Conservation (phyloP, 192 early-diverging fungal genomes). For the Piromyces sp. region DNA sequence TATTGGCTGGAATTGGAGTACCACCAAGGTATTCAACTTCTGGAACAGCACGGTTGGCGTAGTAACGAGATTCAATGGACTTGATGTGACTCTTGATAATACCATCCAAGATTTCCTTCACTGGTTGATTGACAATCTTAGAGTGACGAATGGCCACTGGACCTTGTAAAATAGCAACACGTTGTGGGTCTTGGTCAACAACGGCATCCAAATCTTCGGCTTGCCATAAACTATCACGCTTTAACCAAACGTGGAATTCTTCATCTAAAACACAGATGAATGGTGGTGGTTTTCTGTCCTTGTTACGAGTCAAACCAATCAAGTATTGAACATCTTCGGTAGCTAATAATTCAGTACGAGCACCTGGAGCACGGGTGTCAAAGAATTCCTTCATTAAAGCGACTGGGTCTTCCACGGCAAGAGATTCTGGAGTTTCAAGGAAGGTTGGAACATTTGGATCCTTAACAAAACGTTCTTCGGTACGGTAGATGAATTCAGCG, state of each 20-base stretch:
- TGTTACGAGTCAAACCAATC: constrained; percentile 48
- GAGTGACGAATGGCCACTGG: constrained; percentile 63
- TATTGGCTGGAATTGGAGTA: constrained; percentile 9
- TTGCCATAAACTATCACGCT: constrained; percentile 81
- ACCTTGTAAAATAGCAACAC: constrained; percentile 77
- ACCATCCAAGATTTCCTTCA: constrained; percentile 69
- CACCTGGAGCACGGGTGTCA: constrained; percentile 43
- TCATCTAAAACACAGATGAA: constrained; percentile 79
- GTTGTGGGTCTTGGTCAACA: constrained; percentile 62
- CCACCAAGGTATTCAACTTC: constrained; percentile 54
- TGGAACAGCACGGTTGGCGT: constrained; percentile 48
- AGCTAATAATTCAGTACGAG: constrained; percentile 52
- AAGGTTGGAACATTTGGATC: constrained; percentile 6
- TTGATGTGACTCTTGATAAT: constrained; percentile 66
- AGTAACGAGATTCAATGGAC: constrained; percentile 50
- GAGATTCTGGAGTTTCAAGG: constrained; percentile 38
- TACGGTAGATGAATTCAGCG: constrained; percentile 60
- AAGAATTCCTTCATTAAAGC: constrained; percentile 48
- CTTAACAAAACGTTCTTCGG: constrained; percentile 70
- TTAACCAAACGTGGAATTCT: constrained; percentile 77
- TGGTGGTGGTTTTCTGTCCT: constrained; percentile 71
- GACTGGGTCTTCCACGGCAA: constrained; percentile 36
- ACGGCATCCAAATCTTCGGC: constrained; percentile 72
- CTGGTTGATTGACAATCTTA: constrained; percentile 59
- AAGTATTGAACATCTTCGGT: constrained; percentile 75